Conservation (phyloP, 139 green algal genomes). For the Chlamydomonas sp. region DNA sequence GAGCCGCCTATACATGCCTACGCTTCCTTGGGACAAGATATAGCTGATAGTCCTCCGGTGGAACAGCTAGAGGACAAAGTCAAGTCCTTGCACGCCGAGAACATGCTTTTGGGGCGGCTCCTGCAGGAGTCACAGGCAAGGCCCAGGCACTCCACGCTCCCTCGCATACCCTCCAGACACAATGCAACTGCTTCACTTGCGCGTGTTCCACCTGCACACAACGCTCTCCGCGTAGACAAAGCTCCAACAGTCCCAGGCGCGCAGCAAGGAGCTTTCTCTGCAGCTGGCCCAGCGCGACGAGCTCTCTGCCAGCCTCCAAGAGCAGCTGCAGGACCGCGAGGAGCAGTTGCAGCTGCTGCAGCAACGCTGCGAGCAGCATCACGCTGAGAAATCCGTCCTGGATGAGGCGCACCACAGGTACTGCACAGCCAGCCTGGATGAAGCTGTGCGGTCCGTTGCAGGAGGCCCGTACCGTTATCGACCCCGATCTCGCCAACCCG, state of each 20-base stretch:
- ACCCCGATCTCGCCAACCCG: background rate
- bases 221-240: background rate
- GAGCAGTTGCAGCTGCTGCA: background rate
- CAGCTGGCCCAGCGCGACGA: background rate
- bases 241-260: background rate
- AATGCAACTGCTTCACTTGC: background rate
- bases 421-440: too few species aligned
- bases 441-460: background rate
- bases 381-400: background rate
- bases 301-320: background rate
- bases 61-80: background rate
- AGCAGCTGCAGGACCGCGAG: background rate
- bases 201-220: background rate
- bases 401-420: background rate
- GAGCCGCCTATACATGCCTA: too few species aligned
- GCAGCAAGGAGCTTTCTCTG: background rate
- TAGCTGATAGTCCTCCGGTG: background rate
- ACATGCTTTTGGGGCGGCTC: constrained; percentile 11
- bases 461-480: background rate
- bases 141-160: background rate
- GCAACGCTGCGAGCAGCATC: background rate
- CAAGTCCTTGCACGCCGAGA: constrained; percentile 2
- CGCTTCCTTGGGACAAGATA: too few species aligned
- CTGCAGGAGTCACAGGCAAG: constrained; percentile 18
- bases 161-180: background rate